A percentile compares a stretch with the other conserved stretches of the same genome.
phyloP scores from a whole-genome alignment of 2,329 filamentous ascomycete species.

The Fusarium tupiense region DNA sequence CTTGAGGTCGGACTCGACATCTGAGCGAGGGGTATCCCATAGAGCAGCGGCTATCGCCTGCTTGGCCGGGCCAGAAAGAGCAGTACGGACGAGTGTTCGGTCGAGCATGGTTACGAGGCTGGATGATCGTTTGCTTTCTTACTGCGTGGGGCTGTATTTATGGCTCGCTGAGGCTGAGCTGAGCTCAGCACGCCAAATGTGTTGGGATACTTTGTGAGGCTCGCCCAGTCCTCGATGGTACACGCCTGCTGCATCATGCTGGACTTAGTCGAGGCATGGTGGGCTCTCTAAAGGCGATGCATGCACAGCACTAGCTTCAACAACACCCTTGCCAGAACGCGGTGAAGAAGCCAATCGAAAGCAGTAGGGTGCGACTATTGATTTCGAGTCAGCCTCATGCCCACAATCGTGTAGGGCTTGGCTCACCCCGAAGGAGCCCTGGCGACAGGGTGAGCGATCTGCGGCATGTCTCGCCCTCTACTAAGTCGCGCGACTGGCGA shows the following conservation, averaged over 20 bases:
- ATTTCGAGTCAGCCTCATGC: background rate
- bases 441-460: background rate
- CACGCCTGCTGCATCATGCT: too few species aligned
- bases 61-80: background rate
- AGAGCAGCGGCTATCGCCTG: background rate
- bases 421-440: background rate
- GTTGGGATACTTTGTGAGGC: too few species aligned
- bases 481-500: too few species aligned
- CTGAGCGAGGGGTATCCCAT: background rate
- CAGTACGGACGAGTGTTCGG: background rate
- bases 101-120: background rate
- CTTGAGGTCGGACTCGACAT: background rate
- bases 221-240: too few species aligned
- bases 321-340: fast-evolving
- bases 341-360: background rate
- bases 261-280: too few species aligned
- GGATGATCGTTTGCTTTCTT: background rate
- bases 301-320: background rate
- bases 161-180: background rate
- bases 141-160: background rate
- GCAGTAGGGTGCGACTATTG: fast-evolving
- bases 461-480: background rate
- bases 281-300: too few species aligned
- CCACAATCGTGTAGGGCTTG: background rate
- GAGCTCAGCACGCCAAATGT: too few species aligned